Conservation (phyloP, 345 rosid genomes). For the Leavenworthia alabamica region DNA sequence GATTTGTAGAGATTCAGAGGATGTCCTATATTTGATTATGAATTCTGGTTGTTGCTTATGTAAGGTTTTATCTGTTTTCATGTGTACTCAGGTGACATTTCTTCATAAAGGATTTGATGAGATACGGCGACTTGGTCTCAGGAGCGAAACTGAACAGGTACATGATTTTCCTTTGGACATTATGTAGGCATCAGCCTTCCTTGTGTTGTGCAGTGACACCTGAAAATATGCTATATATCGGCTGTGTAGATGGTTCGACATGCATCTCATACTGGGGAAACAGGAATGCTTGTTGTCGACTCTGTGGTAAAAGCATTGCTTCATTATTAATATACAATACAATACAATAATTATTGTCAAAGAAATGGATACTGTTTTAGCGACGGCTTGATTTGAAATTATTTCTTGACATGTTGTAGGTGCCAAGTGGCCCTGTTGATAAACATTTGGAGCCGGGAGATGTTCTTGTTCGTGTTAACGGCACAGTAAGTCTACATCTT, state of each 20-base stretch:
- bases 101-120: slow-evolving; percentile 96
- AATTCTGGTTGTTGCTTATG: slow-evolving; percentile 9
- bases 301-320: slow-evolving; percentile 56
- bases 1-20: background rate
- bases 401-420: slow-evolving; percentile 46
- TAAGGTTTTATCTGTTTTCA: slow-evolving; percentile 12
- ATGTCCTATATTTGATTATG: background rate
- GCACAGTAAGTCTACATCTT: slow-evolving; percentile 53
- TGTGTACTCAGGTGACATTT: slow-evolving; percentile 56
- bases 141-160: slow-evolving; percentile 86
- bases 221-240: slow-evolving; percentile 18
- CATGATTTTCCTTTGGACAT: slow-evolving; percentile 6
- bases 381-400: background rate
- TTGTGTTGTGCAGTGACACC: slow-evolving; percentile 15
- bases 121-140: slow-evolving; percentile 90
- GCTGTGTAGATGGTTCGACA: slow-evolving; percentile 64
- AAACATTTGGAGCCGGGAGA: slow-evolving; percentile 84
- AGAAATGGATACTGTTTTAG: background rate
- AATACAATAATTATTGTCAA: background rate
- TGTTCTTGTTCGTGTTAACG: slow-evolving; percentile 83
- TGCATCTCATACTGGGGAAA: slow-evolving; percentile 74
- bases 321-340: slow-evolving; percentile 12
- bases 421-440: slow-evolving; percentile 91
- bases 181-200: background rate
- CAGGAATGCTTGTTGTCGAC: slow-evolving; percentile 95